Evolutionary conservation across 768 basidiomycete species (phyloP).

Genomic region (Antrodiella citrinella): DNA sequence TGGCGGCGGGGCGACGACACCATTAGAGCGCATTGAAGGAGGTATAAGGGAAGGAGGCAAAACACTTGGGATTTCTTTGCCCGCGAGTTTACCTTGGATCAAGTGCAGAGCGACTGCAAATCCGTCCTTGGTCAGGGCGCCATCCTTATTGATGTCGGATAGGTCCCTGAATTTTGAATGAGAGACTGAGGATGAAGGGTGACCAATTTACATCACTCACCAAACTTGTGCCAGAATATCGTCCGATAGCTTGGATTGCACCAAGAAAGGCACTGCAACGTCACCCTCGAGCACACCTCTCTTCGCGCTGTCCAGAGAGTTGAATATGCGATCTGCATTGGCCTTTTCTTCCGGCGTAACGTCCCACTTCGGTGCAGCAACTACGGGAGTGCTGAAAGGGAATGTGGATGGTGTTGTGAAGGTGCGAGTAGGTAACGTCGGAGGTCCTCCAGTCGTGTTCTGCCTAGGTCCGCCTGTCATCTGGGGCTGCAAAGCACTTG

Average conservation of each 20-base stretch:
- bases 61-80: conserved; percentile 63
- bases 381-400: conserved; percentile 2
- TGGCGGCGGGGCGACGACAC: conserved; percentile 23
- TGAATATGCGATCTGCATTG: conserved; percentile 70
- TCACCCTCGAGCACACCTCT: conserved; percentile 86
- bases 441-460: conserved; percentile 11
- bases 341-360: conserved; percentile 76
- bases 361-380: conserved; percentile 55
- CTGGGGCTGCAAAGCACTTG: conserved; percentile 42
- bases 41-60: conserved; percentile 75
- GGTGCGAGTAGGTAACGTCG: conserved; percentile 21
- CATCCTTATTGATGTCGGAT: conserved; percentile 82
- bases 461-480: conserved; percentile 31
- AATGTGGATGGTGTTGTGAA: conserved; percentile 12
- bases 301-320: conserved; percentile 65
- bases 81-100: conserved; percentile 78
- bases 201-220: conserved; percentile 39
- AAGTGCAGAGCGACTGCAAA: conserved; percentile 95
- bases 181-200: neutral
- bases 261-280: conserved; percentile 91
- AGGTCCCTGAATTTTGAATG: conserved; percentile 85
- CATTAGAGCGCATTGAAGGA: conserved; percentile 55
- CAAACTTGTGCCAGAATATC: conserved; percentile 86
- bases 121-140: conserved; percentile 78
- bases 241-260: conserved; percentile 79